A percentile compares a stretch with the other conserved stretches of the same genome.
phyloP scores from a whole-genome alignment of 345 rosid species.

The Syzygium grande region DNA sequence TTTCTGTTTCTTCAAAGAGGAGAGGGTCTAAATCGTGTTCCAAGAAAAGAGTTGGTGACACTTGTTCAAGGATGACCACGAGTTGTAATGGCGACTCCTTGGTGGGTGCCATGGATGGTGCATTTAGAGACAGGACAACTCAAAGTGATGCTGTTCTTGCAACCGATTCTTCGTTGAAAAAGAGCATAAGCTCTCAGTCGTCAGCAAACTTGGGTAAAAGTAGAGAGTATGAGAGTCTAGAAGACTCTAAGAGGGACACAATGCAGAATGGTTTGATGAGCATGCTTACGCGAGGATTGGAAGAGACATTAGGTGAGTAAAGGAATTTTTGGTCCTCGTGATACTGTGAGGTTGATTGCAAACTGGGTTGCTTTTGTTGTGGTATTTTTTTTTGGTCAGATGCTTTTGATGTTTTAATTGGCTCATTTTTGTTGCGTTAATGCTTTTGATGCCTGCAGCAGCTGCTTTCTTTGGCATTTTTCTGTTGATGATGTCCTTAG shows the following conservation, averaged over 20 bases:
- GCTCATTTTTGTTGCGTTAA: not conserved
- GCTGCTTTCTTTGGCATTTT: not conserved
- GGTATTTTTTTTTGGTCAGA: too few species aligned
- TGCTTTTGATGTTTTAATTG: not conserved
- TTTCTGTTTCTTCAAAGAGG: constrained; percentile 11
- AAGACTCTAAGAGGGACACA: constrained; percentile 9
- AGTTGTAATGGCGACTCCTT: constrained; percentile 11
- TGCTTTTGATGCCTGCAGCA: not conserved
- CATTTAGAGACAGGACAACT: constrained; percentile 22
- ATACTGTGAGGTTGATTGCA: not conserved
- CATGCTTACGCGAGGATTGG: constrained; percentile 20
- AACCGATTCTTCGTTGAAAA: constrained; percentile 11
- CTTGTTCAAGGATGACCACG: constrained; percentile 3
- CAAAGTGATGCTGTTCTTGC: constrained; percentile 42
- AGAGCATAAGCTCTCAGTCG: not conserved
- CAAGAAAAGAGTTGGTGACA: constrained; percentile 8
- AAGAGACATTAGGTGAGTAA: constrained; percentile 37
- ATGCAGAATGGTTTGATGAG: constrained; percentile 15
- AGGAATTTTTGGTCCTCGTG: not conserved
- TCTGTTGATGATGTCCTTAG: not conserved
- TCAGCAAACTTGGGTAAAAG: constrained; percentile 7
- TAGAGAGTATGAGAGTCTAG: constrained; percentile 5
- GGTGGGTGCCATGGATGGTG: constrained; percentile 14
- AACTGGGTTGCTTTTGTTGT: not conserved
- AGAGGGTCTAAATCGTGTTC: constrained; percentile 1